Base-by-base conservation (phyloP, 495 filamentous ascomycete genomes). In the Penicillium argentinense region DNA sequence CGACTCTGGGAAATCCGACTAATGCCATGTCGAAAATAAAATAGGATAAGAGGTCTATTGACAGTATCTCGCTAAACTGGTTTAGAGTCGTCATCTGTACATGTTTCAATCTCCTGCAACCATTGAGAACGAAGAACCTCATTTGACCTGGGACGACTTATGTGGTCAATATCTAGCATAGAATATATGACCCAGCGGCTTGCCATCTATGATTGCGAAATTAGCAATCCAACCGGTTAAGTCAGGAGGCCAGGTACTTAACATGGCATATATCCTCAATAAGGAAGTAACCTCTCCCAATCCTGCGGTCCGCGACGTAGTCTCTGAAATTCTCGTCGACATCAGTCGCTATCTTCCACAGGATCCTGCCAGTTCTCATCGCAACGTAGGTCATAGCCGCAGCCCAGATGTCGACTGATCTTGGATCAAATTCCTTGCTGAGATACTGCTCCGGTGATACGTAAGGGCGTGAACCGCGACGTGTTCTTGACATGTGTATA, bases 361-460 rank as follows among this genome's bases (percentile, higher is more conserved):
- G 72, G 66, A 93, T 89, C 32, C 89, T 69, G 39, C 89, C 89
- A 26, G 88, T 93, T 41, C 89, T 76, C 89, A 95, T 95, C 9
- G 89, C 89, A 88, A 95, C 91, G 69, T 95, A 95, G 28, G 92
- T 92, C 32, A 95, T 88, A 54, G 88, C 89, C 50, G 85, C 88
- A 32, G 89, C 89, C 89, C 89, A 95, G 41, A 93, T 86, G 54
- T 95, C 89, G 29, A 95, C 89, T 8, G 89, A 87, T 37, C 89
- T 75, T 13, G 89, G 89, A 60, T 95, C 89, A 47, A 95, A 95
- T 63, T 92, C 89, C 50, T 79, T 82, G 57, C 89, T 86, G n/a
- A 80, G 78, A 58, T 95, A 95, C 59, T 93, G 88, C 60, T 95
- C 89, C 0, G 89, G 89, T 13, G 89, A 85, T 52, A 95, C 91